Evolutionary conservation across 805 yeast genomes (phyloP).

Genomic region (Torulaspora microellipsoides): DNA sequence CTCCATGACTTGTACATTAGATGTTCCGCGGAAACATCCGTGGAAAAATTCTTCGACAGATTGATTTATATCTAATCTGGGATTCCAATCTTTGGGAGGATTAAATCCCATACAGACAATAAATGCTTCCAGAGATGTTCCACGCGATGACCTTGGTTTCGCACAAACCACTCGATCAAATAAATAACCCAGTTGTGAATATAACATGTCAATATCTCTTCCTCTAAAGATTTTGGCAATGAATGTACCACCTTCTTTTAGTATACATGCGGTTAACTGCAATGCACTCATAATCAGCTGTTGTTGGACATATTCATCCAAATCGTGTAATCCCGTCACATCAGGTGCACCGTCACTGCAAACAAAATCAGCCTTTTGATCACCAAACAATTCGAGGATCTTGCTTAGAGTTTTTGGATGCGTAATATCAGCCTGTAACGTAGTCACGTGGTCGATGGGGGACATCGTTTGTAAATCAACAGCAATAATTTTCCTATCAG

Average conservation of each 20-base stretch:
- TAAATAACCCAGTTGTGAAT: slow-evolving; percentile 83
- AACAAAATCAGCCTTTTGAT: slow-evolving; percentile 90
- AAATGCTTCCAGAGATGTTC: slow-evolving; percentile 90
- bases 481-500: slow-evolving; percentile 65
- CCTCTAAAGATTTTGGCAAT: slow-evolving; percentile 97
- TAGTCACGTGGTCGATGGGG: slow-evolving; percentile 85
- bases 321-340: slow-evolving; percentile 94
- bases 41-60: slow-evolving; percentile 84
- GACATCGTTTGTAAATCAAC: slow-evolving; percentile 98
- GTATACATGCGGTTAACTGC: slow-evolving; percentile 82
- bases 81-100: slow-evolving; percentile 83
- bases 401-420: slow-evolving; percentile 82
- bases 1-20: background rate
- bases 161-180: slow-evolving; percentile 91
- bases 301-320: slow-evolving; percentile 96
- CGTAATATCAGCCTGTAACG: slow-evolving; percentile 94
- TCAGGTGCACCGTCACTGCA: slow-evolving; percentile 99
- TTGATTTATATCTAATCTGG: slow-evolving; percentile 48
- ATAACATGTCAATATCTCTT: slow-evolving; percentile 87
- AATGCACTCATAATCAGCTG: slow-evolving; percentile 88
- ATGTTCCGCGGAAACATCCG: slow-evolving; percentile 52
- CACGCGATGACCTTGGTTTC: slow-evolving; percentile 92
- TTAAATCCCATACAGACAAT: slow-evolving; percentile 85
- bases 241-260: slow-evolving; percentile 86
- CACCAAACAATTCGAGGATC: slow-evolving; percentile 79